Evolutionary conservation across 2,329 filamentous ascomycete genomes (phyloP).

Genomic region (Trichoderma cornu-damae): DNA sequence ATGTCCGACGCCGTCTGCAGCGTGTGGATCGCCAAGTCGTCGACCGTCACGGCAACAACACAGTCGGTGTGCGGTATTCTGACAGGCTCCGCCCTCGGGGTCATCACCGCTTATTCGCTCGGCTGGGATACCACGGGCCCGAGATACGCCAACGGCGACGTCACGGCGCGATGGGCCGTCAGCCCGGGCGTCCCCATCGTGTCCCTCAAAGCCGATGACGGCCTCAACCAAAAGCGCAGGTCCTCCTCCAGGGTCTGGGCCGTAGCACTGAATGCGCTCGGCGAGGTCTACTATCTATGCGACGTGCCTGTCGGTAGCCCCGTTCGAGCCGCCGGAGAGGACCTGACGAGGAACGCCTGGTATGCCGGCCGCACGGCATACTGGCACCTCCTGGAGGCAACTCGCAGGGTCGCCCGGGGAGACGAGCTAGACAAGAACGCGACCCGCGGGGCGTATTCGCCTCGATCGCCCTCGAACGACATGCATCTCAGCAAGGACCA

Average conservation of each 20-base stretch:
- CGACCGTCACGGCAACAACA: conserved; percentile 64
- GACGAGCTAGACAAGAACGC: conserved; percentile 68
- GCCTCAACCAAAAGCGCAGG: conserved; percentile 67
- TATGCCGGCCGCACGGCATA: conserved; percentile 68
- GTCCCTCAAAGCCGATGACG: conserved; percentile 75
- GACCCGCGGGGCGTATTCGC: conserved; percentile 71
- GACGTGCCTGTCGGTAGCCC: conserved; percentile 58
- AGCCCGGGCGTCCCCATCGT: conserved; percentile 92
- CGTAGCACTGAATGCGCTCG: conserved; percentile 88
- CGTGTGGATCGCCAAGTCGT: conserved; percentile 86
- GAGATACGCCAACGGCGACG: conserved; percentile 65
- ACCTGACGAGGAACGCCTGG: conserved; percentile 68
- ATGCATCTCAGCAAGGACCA: conserved; percentile 69
- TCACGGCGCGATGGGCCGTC: conserved; percentile 83
- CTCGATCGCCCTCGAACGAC: conserved; percentile 67
- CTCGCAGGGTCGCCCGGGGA: conserved; percentile 63
- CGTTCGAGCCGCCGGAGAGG: conserved; percentile 46
- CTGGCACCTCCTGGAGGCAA: conserved; percentile 77
- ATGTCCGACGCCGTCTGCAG: conserved; percentile 67
- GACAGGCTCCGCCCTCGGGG: conserved; percentile 74
- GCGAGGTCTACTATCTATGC: conserved; percentile 81
- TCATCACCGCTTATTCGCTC: conserved; percentile 77
- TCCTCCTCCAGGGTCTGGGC: conserved; percentile 73
- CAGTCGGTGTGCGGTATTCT: conserved; percentile 76
- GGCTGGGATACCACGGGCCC: conserved; percentile 54